Evolutionary conservation across 2,329 filamentous ascomycete genomes (phyloP).

Genomic region (Penicillium sp.): DNA sequence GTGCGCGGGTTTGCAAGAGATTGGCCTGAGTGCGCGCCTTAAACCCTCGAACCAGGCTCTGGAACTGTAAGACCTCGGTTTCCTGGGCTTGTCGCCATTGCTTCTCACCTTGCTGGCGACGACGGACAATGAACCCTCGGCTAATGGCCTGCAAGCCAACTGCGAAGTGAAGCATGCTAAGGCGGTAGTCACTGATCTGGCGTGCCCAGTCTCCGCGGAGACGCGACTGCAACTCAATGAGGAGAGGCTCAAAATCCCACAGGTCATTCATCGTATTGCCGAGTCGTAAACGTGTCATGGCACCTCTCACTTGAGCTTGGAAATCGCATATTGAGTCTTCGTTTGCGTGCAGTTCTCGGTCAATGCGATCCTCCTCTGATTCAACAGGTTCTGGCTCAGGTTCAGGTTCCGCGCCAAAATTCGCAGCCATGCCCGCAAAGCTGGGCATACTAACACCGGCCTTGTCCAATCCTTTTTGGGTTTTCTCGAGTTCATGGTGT

Average conservation of each 20-base stretch:
- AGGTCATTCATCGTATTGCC: conserved; percentile 81
- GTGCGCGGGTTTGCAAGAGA: conserved; percentile 39
- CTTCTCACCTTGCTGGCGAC: conserved; percentile 57
- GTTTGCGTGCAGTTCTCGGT: conserved; percentile 75
- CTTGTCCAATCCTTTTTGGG: conserved; percentile 94
- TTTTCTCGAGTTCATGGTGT: conserved; percentile 93
- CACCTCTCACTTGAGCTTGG: conserved; percentile 81
- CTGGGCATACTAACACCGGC: conserved; percentile 94
- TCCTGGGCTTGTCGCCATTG: conserved; percentile 72
- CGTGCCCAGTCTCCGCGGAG: conserved; percentile 84
- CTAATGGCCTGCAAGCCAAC: conserved; percentile 72
- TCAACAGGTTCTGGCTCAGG: conserved; percentile 70
- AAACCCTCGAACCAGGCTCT: conserved; percentile 69
- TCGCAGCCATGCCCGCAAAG: conserved; percentile 94
- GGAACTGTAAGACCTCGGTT: conserved; percentile 69
- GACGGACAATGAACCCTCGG: conserved; percentile 71
- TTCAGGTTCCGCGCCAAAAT: conserved; percentile 81
- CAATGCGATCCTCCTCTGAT: conserved; percentile 82
- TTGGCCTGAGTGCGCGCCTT: conserved; percentile 44
- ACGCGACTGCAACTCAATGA: conserved; percentile 79
- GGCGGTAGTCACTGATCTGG: conserved; percentile 75
- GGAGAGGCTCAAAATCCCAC: conserved; percentile 76
- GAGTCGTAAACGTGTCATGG: conserved; percentile 69
- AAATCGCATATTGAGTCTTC: conserved; percentile 70
- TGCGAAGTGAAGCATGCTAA: conserved; percentile 79